These are phyloP conservation scores for Collybiopsis confluens DNA, from an alignment of 768 basidiomycete species.

Conservation along the genomic window DNA sequence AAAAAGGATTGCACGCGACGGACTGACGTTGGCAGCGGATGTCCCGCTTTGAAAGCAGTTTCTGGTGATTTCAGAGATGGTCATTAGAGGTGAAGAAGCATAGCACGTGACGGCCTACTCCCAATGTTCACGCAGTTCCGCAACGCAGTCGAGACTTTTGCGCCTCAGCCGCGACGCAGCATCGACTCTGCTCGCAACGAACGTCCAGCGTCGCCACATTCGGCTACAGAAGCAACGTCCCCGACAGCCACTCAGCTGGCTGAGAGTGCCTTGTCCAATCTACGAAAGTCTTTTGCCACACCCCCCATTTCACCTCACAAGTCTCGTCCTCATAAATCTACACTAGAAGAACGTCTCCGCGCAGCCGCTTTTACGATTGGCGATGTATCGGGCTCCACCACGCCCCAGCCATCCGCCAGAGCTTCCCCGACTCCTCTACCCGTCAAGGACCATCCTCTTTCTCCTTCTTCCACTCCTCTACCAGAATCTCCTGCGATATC, in stretches of 20 bases:
- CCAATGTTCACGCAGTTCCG: slow-evolving; percentile 79
- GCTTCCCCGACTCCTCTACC: slow-evolving; percentile 34
- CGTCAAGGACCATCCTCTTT: slow-evolving; percentile 28
- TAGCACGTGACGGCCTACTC: not conserved
- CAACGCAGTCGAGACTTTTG: slow-evolving; percentile 68
- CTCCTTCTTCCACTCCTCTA: slow-evolving; percentile 39
- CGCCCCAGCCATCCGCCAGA: slow-evolving; percentile 36
- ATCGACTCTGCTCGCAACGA: slow-evolving; percentile 24
- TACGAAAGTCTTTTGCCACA: slow-evolving; percentile 56
- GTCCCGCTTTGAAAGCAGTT: slow-evolving; percentile 74
- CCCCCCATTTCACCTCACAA: too few species aligned
- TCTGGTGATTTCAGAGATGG: slow-evolving; percentile 62
- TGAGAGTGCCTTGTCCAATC: slow-evolving; percentile 53
- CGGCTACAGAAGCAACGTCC: slow-evolving; percentile 29
- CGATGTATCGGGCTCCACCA: slow-evolving; percentile 44
- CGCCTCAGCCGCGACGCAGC: slow-evolving; percentile 41
- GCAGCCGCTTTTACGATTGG: slow-evolving; percentile 53
- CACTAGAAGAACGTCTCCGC: slow-evolving; percentile 74
- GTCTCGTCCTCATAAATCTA: slow-evolving; percentile 41
- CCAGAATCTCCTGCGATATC: slow-evolving; percentile 33
- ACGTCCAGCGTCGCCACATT: slow-evolving; percentile 8
- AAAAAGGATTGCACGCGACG: not conserved
- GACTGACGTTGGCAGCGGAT: slow-evolving; percentile 55
- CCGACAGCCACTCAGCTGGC: slow-evolving; percentile 52
- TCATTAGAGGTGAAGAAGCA: slow-evolving; percentile 38